Evolutionary conservation across 2,329 filamentous ascomycete genomes (phyloP), one percentile per base, ranked within the genome.

Genomic region (Aspergillus novofumigatus): DNA sequence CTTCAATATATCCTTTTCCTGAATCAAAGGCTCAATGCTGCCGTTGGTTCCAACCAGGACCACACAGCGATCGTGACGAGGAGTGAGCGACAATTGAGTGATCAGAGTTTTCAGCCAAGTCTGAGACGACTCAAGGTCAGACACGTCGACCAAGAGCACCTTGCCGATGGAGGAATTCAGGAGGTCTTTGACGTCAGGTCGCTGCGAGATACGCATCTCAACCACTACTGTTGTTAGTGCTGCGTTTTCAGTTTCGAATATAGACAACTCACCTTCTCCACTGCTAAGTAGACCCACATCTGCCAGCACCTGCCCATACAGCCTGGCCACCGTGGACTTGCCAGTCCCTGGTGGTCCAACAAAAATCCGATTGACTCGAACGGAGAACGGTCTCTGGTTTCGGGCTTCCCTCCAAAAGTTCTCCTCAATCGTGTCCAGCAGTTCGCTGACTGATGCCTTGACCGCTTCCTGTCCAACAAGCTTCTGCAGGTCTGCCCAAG

Each of bases 341-440:
- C 63, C 63, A 3, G 63, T 64, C 2, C 63, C 63, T n/a, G 55
- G 51, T 5, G 62, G 61, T 4, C 63, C 63, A 10, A 55, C 55
- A 49, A 65, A 65, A 17, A 64, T 52, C 11, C 63, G 54, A 47
- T 64, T 63, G 11, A 61, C 47, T n/a, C 59, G 54, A 7, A 64
- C 42, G 1, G 58, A 51, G 20, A 64, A 51, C 7, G 60, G 55
- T n/a, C 57, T 54, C 55, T 64, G 58, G 11, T 58, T 61, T 32
- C 55, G 58, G n/a, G 63, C 45, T 49, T 65, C 63, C 11, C 63
- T 54, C 44, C 57, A 55, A 49, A 64, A 64, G 32, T 65, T 65
- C 29, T 60, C 58, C 32, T 63, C 58, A 5, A 59, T 51, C 1
- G 51, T 56, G 25, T 62, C 60, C 17, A 64, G 45, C 0, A 65